phyloP scores from a whole-genome alignment of 2,329 filamentous ascomycete genomes.

The Teratosphaeria pseudoeucalypti region DNA sequence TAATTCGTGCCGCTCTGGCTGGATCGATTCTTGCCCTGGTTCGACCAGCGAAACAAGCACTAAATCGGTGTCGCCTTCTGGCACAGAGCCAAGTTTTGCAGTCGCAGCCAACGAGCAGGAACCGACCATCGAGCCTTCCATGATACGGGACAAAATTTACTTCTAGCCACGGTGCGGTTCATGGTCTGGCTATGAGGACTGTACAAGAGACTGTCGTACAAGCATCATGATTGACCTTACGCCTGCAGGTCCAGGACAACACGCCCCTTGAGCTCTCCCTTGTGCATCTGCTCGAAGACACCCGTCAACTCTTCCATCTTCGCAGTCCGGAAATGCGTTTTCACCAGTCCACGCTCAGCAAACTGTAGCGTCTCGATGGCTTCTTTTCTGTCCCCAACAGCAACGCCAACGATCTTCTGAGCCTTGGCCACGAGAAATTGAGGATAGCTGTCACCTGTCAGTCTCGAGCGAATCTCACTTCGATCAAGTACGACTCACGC shows the following conservation, averaged over 20 bases:
- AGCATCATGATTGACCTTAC: neutral
- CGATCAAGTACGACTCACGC: neutral
- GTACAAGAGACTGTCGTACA: neutral
- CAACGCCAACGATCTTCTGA: conserved; percentile 34
- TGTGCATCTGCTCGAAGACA: conserved; percentile 38
- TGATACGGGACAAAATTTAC: neutral
- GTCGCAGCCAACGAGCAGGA: neutral
- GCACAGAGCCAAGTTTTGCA: neutral
- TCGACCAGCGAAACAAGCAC: neutral
- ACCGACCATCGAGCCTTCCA: neutral
- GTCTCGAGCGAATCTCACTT: neutral
- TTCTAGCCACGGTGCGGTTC: neutral
- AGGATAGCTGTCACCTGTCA: conserved; percentile 16
- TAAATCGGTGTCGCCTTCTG: neutral
- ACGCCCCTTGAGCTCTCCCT: conserved; percentile 34
- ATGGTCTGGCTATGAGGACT: neutral
- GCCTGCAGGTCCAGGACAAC: conserved; percentile 36
- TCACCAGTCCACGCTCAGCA: conserved; percentile 34
- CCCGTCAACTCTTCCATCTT: conserved; percentile 39
- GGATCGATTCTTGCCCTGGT: neutral
- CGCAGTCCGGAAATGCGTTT: conserved; percentile 37
- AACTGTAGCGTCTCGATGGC: conserved; percentile 41
- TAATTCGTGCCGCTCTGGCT: neutral
- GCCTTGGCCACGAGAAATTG: conserved; percentile 33
- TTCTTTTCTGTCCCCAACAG: conserved; percentile 38